These are phyloP conservation scores for Ceratonia siliqua DNA, from an alignment of 306 rosid genomes.

Conservation along the genomic window DNA sequence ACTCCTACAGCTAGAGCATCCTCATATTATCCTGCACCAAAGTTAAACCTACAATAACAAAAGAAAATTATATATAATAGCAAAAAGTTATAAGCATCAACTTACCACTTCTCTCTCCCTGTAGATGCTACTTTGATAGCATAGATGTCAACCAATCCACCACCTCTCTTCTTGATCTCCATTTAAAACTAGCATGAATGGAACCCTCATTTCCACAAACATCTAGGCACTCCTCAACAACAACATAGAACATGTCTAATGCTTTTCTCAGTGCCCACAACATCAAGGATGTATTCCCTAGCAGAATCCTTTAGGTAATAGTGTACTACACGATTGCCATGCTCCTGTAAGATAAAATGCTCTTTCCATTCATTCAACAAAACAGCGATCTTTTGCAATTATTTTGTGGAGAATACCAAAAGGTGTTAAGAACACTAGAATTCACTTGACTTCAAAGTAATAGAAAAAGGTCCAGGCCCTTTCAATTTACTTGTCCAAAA, in stretches of 20 bases:
- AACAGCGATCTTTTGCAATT: conserved; percentile 53
- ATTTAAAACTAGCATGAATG: conserved; percentile 70
- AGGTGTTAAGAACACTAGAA: conserved; percentile 28
- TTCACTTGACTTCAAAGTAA: conserved; percentile 42
- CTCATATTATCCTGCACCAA: background rate
- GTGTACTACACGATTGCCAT: conserved; percentile 90
- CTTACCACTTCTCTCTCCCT: conserved; percentile 69
- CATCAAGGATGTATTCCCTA: conserved; percentile 83
- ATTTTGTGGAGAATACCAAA: conserved; percentile 48
- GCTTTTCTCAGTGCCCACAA: conserved; percentile 94
- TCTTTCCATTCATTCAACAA: conserved; percentile 97
- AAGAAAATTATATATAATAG: background rate
- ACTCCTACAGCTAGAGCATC: background rate
- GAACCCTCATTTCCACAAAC: conserved; percentile 63
- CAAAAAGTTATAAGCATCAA: background rate
- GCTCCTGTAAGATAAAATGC: conserved; percentile 82
- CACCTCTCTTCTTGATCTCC: conserved; percentile 97
- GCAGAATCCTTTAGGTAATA: conserved; percentile 83
- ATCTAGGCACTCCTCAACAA: conserved; percentile 74
- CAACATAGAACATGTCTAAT: conserved; percentile 95
- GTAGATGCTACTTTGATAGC: conserved; percentile 73
- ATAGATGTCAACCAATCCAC: conserved; percentile 95
- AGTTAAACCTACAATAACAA: background rate
- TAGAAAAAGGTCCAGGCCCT: conserved; percentile 35
- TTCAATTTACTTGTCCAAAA: conserved; percentile 19